A percentile compares a stretch with the other conserved stretches of the same genome.
Evolutionary conservation across 345 rosid genomes (phyloP).

Genomic region (Bruguiera parviflora): DNA sequence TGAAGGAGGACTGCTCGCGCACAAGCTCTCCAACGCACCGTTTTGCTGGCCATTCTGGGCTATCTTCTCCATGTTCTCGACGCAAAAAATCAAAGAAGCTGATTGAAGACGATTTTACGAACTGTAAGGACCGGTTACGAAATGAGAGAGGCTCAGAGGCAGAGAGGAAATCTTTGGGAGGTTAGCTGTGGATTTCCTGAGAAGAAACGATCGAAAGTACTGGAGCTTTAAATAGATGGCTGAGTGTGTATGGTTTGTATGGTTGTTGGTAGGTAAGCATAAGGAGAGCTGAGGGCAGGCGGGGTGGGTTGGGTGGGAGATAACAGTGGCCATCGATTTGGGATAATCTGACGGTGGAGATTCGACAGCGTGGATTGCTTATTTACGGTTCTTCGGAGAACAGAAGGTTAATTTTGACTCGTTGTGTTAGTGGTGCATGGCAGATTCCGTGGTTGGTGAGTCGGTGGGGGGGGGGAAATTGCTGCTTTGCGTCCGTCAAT

Average conservation of each 20-base stretch:
- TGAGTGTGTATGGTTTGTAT: background rate
- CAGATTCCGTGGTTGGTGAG: constrained; percentile 18
- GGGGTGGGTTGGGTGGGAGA: constrained; percentile 25
- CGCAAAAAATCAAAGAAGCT: background rate
- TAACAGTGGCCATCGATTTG: constrained; percentile 8
- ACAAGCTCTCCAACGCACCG: constrained; percentile 13
- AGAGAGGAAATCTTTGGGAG: too few relatives aligned
- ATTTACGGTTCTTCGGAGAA: background rate
- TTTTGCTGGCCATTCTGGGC: constrained; percentile 9
- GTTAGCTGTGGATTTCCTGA: too few relatives aligned
- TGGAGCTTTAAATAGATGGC: too few relatives aligned
- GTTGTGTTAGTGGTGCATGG: constrained; percentile 6
- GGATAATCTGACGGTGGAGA: constrained; percentile 2
- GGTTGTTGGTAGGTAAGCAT: constrained; percentile 23
- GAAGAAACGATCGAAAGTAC: too few relatives aligned
- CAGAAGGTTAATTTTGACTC: constrained; percentile 16
- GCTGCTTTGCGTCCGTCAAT: too few relatives aligned
- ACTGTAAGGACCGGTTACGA: too few relatives aligned
- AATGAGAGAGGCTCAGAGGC: too few relatives aligned
- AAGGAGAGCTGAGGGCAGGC: constrained; percentile 9
- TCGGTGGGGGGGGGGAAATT: background rate
- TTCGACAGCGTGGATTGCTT: background rate
- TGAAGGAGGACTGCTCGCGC: constrained; percentile 34
- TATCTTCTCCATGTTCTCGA: constrained; percentile 7
- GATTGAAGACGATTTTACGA: background rate